A percentile compares a stretch with the other conserved stretches of the same genome.
phyloP scores from a whole-genome alignment of 202 grass and related monocot genomes.

The Eragrostis tef region DNA sequence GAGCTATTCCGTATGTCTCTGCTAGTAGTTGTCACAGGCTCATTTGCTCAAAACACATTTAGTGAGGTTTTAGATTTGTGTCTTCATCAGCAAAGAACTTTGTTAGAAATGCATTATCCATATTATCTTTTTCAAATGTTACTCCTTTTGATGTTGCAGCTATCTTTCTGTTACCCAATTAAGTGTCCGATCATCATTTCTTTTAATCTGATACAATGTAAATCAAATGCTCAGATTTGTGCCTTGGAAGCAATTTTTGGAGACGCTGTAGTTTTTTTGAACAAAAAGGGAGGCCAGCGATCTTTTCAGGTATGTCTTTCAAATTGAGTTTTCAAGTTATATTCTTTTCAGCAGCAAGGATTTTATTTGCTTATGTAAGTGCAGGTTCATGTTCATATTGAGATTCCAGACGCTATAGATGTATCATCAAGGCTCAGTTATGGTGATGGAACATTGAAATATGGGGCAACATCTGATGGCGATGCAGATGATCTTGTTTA shows the following conservation, averaged over 20 bases:
- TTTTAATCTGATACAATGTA: conserved; percentile 38
- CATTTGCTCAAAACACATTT: not conserved
- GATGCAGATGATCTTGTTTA: conserved; percentile 60
- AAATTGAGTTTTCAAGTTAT: conserved; percentile 36
- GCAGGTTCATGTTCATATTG: conserved; percentile 65
- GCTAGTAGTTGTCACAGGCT: not conserved
- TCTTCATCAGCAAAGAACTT: not conserved
- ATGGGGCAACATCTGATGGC: conserved; percentile 43
- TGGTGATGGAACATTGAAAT: conserved; percentile 58
- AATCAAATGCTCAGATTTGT: conserved; percentile 61
- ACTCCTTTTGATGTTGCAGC: not conserved
- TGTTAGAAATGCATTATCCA: not conserved
- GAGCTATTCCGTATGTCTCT: not conserved
- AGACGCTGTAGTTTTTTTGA: conserved; percentile 57
- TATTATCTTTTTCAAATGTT: not conserved
- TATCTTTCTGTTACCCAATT: conserved; percentile 24
- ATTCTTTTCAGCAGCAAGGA: conserved; percentile 22
- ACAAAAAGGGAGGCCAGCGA: conserved; percentile 61
- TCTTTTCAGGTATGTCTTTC: conserved; percentile 71
- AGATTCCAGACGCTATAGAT: conserved; percentile 67
- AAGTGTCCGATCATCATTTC: not conserved
- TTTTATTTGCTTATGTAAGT: conserved; percentile 44
- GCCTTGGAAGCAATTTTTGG: conserved; percentile 87
- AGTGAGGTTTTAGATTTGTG: conserved; percentile 21
- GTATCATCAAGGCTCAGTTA: conserved; percentile 66